These are phyloP conservation scores for Heliosperma pusillum DNA, from an alignment of 148 eudicot species.

Conservation along the genomic window DNA sequence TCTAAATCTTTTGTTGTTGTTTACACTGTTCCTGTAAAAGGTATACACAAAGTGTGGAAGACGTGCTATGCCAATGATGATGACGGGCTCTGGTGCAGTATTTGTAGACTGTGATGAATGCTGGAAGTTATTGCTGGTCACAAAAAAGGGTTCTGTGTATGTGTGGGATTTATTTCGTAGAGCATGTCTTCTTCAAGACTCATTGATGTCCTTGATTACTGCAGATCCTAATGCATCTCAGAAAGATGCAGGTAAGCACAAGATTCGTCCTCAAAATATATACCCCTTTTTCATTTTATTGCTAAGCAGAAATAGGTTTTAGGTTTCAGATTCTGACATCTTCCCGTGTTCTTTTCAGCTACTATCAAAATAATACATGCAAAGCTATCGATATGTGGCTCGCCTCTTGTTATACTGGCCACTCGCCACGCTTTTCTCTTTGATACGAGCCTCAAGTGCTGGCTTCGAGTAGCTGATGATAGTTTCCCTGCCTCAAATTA, in stretches of 20 bases:
- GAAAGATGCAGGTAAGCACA: slow-evolving; percentile 56
- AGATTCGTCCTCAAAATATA: background rate
- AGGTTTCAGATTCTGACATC: slow-evolving; percentile 11
- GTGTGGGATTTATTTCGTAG: slow-evolving; percentile 84
- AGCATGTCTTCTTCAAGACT: slow-evolving; percentile 85
- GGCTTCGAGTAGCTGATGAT: slow-evolving; percentile 97
- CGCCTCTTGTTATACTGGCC: slow-evolving; percentile 76
- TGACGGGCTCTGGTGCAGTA: slow-evolving; percentile 88
- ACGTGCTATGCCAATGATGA: slow-evolving; percentile 89
- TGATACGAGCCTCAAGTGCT: slow-evolving; percentile 82
- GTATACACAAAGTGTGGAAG: slow-evolving; percentile 93
- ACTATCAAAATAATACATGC: slow-evolving; percentile 70
- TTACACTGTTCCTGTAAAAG: slow-evolving; percentile 36
- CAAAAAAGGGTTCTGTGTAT: slow-evolving; percentile 75
- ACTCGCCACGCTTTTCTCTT: slow-evolving; percentile 93
- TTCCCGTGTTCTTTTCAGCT: slow-evolving; percentile 37
- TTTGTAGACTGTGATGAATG: slow-evolving; percentile 89
- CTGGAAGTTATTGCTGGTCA: slow-evolving; percentile 90
- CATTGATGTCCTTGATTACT: slow-evolving; percentile 62
- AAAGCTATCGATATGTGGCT: slow-evolving; percentile 73
- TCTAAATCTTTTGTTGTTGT: slow-evolving; percentile 5
- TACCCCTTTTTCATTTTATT: background rate
- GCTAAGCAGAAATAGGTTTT: background rate
- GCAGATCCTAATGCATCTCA: slow-evolving; percentile 50
- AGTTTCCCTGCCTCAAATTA: slow-evolving; percentile 88